These are phyloP conservation scores for Diaporthe citriasiana DNA, from an alignment of 2,329 filamentous ascomycete species.

Conservation along the genomic window DNA sequence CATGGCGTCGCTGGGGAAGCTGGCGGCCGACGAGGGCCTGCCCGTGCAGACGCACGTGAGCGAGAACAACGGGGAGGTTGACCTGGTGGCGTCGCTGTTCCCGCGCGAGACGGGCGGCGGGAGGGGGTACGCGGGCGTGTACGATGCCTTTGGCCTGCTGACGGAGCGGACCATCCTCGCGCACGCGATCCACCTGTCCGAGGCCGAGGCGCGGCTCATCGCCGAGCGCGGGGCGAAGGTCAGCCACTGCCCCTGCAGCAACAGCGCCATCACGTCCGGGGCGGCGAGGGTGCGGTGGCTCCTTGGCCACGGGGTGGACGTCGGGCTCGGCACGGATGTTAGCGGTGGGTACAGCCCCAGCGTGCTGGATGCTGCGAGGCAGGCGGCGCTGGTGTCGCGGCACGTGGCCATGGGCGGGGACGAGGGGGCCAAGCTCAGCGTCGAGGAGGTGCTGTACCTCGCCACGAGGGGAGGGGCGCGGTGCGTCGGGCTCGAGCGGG, in stretches of 20 bases:
- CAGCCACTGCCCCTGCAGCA: constrained; percentile 89
- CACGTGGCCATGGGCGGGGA: constrained; percentile 72
- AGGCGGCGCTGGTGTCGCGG: constrained; percentile 83
- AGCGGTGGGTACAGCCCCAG: constrained; percentile 88
- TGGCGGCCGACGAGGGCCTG: constrained; percentile 74
- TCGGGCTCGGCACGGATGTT: constrained; percentile 93
- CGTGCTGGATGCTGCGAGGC: constrained; percentile 85
- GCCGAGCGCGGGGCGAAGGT: constrained; percentile 74
- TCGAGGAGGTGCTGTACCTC: constrained; percentile 88
- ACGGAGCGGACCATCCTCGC: constrained; percentile 83
- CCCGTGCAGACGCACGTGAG: constrained; percentile 91
- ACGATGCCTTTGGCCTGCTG: constrained; percentile 80
- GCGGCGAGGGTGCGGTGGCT: constrained; percentile 81
- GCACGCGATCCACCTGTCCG: constrained; percentile 83
- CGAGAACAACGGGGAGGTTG: constrained; percentile 83
- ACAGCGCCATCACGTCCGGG: constrained; percentile 85
- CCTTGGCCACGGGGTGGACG: constrained; percentile 79
- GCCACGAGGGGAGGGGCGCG: constrained; percentile 89
- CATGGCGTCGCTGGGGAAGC: constrained; percentile 73
- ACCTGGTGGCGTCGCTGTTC: constrained; percentile 79
- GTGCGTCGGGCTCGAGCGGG: constrained; percentile 80
- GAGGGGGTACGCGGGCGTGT: constrained; percentile 78
- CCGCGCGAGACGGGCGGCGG: constrained; percentile 58
- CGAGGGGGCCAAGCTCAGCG: constrained; percentile 76
- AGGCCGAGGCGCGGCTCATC: constrained; percentile 76